Conservation (phyloP, 176 grass and related monocot species). For the Musa acuminata region DNA sequence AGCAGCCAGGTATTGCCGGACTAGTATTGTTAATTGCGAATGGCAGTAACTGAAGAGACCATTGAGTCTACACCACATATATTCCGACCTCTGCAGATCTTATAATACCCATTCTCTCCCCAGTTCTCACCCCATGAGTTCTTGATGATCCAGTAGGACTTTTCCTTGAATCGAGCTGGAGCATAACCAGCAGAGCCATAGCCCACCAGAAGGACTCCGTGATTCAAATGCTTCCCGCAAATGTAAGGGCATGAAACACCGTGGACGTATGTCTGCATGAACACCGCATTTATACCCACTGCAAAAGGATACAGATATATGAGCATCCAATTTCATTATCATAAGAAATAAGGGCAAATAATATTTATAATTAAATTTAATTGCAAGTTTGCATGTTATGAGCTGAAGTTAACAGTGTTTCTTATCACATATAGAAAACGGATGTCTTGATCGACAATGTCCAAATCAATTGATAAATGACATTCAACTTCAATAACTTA, state of each 20-base stretch:
- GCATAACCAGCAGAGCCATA: conserved; percentile 9
- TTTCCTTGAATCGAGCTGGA: conserved; percentile 13
- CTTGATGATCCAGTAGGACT: conserved; percentile 16
- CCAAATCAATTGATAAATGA: too few species aligned
- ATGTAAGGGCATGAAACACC: conserved; percentile 18
- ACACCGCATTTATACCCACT: conserved; percentile 13
- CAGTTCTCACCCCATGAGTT: conserved; percentile 20
- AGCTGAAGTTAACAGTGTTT: too few species aligned
- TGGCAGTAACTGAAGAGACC: conserved; percentile 10
- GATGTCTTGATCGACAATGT: too few species aligned
- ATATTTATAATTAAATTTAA: neutral
- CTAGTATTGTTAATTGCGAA: neutral
- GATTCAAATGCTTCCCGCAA: conserved; percentile 11
- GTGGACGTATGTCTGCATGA: conserved; percentile 12
- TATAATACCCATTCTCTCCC: conserved; percentile 16
- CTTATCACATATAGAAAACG: too few species aligned
- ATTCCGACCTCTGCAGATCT: conserved; percentile 7
- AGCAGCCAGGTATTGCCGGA: neutral
- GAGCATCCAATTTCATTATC: neutral
- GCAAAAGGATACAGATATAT: conserved; percentile 2
- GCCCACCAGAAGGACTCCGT: conserved; percentile 12
- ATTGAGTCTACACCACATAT: conserved; percentile 10
- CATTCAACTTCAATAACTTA: too few species aligned
- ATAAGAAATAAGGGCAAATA: neutral
- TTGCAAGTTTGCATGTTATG: too few species aligned